Evolutionary conservation across 345 rosid genomes (phyloP), one percentile per base, ranked within the genome.

Genomic region (Eucalyptus curtisii): DNA sequence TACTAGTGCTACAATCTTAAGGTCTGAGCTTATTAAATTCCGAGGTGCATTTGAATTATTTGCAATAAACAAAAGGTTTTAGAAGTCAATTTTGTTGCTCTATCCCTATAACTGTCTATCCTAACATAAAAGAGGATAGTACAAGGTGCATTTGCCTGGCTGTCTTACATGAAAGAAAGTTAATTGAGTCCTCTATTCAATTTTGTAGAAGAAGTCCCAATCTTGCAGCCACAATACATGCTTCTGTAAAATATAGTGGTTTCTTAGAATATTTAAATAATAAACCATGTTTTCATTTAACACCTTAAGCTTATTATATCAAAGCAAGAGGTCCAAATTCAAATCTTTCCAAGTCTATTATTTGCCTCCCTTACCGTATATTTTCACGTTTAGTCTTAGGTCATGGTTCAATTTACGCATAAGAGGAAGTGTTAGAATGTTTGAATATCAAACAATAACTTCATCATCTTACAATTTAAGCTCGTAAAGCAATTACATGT

Each of bases 401-500:
- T 15, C 30, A 55, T 0, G 5, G 30, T 55, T 24, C 13, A 55
- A 4, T 55, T 24, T 55, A 55, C 2, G 13, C 13, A 10, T 1
- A 13, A 24, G 27, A 2, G 12, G 27, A 9, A 5, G 13, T 55
- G 13, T 55, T 55, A 0, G 25, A 55, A 55, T 2, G 61, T 10
- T 55, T 55, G 61, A 5, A 5, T 22, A 55, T 55, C 11, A 55
- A 10, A 55, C 11, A 24, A 24, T 9, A 10, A 55, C 30, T 55
- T 55, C 61, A 55, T 55, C 6, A 0, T 55, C 12, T 55, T 24
- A 2, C 30, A 55, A 9, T 5, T 55, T 24, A 57, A 10, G 61
- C 25, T 57, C 24, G 0, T 22, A 24, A 57, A 2, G 30, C 3
- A 57, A 1, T 57, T 22, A 57, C 0, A 0, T 55, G 0, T 24